These are phyloP conservation scores for Ustilago esculenta DNA, from an alignment of 1,284 basidiomycete species.

Conservation along the genomic window DNA sequence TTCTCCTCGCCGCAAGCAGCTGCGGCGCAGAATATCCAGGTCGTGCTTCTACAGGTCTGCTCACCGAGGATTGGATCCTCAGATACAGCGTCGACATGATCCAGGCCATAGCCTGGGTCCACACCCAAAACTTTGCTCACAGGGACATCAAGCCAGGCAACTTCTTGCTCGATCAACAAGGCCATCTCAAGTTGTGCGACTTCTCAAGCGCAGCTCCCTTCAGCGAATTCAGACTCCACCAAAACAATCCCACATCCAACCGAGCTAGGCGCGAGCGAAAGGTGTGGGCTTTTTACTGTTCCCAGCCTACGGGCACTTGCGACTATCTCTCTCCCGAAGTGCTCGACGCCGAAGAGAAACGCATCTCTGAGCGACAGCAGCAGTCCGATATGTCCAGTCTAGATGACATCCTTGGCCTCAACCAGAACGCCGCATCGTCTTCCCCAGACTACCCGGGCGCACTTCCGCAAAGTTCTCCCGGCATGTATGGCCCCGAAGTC, in stretches of 20 bases:
- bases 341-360: conserved; percentile 57
- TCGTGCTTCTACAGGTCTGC: conserved; percentile 50
- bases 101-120: conserved; percentile 63
- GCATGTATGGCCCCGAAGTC: conserved; percentile 62
- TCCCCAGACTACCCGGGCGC: not conserved
- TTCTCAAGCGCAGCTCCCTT: conserved; percentile 64
- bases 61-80: conserved; percentile 56
- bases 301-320: conserved; percentile 61
- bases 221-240: conserved; percentile 34
- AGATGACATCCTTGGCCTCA: conserved; percentile 27
- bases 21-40: conserved; percentile 51
- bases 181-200: conserved; percentile 66
- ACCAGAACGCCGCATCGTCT: not conserved
- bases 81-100: conserved; percentile 63
- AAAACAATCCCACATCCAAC: not conserved
- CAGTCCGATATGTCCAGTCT: conserved; percentile 23
- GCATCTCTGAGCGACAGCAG: conserved; percentile 44
- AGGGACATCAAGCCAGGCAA: conserved; percentile 66
- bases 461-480: conserved; percentile 28
- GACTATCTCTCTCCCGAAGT: conserved; percentile 66
- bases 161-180: conserved; percentile 59
- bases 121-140: conserved; percentile 59
- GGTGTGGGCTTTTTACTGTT: conserved; percentile 59
- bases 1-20: conserved; percentile 56
- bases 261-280: conserved; percentile 23